A percentile compares a stretch with the other conserved stretches of the same genome.
phyloP scores from a whole-genome alignment of 495 filamentous ascomycete genomes.

The Talaromyces adpressus region DNA sequence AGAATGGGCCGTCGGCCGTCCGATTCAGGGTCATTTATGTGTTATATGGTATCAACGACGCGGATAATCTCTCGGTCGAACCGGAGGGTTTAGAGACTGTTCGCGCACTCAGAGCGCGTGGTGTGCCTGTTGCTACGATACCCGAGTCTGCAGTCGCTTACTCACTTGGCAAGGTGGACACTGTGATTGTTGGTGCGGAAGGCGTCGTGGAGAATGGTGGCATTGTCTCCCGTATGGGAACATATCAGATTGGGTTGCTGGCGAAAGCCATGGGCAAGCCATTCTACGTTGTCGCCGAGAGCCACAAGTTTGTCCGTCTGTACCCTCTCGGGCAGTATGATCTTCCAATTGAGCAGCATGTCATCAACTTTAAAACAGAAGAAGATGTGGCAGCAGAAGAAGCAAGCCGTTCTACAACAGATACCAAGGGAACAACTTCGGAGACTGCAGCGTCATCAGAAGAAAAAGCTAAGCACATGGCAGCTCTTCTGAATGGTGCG shows the following conservation, averaged over 20 bases:
- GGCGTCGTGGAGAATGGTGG: conserved; percentile 92
- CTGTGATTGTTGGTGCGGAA: conserved; percentile 89
- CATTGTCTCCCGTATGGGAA: conserved; percentile 83
- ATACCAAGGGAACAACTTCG: neutral
- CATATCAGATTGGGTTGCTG: conserved; percentile 79
- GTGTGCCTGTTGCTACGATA: conserved; percentile 79
- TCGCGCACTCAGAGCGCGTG: conserved; percentile 58
- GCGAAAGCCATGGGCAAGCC: conserved; percentile 71
- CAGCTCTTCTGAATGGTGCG: conserved; percentile 8
- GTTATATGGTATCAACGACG: conserved; percentile 30
- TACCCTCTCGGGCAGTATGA: conserved; percentile 76
- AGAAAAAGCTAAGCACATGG: conserved; percentile 16
- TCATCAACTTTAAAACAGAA: conserved; percentile 60
- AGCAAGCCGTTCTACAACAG: conserved; percentile 13
- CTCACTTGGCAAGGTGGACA: conserved; percentile 69
- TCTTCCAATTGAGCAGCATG: conserved; percentile 65
- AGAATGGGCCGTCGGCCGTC: conserved; percentile 45
- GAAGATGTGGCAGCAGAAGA: conserved; percentile 39
- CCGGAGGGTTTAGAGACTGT: conserved; percentile 58
- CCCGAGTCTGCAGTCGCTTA: conserved; percentile 76
- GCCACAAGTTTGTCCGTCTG: conserved; percentile 85
- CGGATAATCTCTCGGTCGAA: conserved; percentile 28
- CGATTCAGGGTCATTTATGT: conserved; percentile 86
- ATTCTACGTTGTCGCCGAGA: conserved; percentile 89
- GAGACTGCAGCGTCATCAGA: conserved; percentile 20